phyloP scores from a whole-genome alignment of 768 basidiomycete genomes.

The Artomyces pyxidatus region DNA sequence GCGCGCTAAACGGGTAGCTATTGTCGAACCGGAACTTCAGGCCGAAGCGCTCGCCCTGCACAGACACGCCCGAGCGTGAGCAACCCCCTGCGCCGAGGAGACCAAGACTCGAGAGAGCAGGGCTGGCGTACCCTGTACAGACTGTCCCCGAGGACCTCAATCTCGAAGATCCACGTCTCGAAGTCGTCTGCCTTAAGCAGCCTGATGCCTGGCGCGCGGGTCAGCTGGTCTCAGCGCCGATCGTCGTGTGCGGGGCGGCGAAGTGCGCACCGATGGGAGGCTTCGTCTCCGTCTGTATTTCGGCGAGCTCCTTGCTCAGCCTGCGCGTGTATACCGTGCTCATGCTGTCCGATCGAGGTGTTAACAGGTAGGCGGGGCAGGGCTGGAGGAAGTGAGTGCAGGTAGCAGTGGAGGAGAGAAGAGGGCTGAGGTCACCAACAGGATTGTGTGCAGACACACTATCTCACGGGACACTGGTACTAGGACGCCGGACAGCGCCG shows the following conservation, averaged over 20 bases:
- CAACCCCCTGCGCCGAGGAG: not conserved
- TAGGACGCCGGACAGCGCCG: too few relatives aligned
- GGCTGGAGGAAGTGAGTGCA: not conserved
- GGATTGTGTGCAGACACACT: not conserved
- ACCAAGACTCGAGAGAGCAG: not conserved
- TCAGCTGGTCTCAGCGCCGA: not conserved
- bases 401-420: not conserved
- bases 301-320: constrained; percentile 16
- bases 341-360: constrained; percentile 6
- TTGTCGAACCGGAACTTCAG: constrained; percentile 77
- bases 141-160: constrained; percentile 81
- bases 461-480: too few relatives aligned
- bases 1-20: constrained; percentile 80
- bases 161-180: constrained; percentile 65
- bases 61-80: not conserved
- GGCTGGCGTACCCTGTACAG: constrained; percentile 52
- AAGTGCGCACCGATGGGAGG: constrained; percentile 1
- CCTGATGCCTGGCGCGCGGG: constrained; percentile 42
- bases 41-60: constrained; percentile 66
- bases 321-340: constrained; percentile 13
- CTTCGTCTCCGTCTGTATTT: constrained; percentile 13
- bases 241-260: not conserved
- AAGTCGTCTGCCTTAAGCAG: constrained; percentile 73
- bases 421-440: not conserved
- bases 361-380: constrained; percentile 1